Evolutionary conservation across 805 yeast species (phyloP).

Genomic region (Candida dajiaensis): DNA sequence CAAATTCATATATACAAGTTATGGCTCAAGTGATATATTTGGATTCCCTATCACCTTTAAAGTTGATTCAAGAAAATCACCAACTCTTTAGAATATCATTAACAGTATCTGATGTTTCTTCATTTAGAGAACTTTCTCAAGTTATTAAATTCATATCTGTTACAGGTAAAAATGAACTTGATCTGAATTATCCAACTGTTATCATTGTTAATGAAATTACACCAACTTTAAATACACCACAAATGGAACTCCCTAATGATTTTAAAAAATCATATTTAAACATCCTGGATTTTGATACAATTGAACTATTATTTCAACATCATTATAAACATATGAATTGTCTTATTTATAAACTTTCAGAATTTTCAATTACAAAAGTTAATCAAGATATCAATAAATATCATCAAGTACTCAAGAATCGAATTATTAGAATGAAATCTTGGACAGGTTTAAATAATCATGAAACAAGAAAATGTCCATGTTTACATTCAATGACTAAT

Average conservation of each 20-base stretch:
- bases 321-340: slow-evolving; percentile 22
- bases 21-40: slow-evolving; percentile 21
- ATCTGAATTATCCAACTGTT: slow-evolving; percentile 22
- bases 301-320: slow-evolving; percentile 9
- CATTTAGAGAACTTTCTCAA: slow-evolving; percentile 12
- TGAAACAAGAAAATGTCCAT: slow-evolving; percentile 15
- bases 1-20: too few species aligned
- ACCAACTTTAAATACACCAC: background rate
- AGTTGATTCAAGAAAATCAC: slow-evolving; percentile 5
- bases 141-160: slow-evolving; percentile 15
- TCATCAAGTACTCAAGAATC: slow-evolving; percentile 19
- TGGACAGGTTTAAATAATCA: slow-evolving; percentile 35
- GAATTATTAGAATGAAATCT: slow-evolving; percentile 32
- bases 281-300: slow-evolving; percentile 9
- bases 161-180: slow-evolving; percentile 23
- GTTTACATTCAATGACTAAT: slow-evolving; percentile 31
- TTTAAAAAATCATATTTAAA: slow-evolving; percentile 5
- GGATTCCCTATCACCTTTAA: slow-evolving; percentile 10
- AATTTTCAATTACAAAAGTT: slow-evolving; percentile 13
- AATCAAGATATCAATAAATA: slow-evolving; percentile 16
- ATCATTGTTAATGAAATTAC: slow-evolving; percentile 17
- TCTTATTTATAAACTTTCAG: slow-evolving; percentile 12
- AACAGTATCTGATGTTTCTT: slow-evolving; percentile 1
- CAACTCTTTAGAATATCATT: slow-evolving; percentile 15
- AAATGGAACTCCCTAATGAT: background rate